Evolutionary conservation across 441 rosid species (phyloP), one percentile per base, ranked within the genome.

Genomic region (Macaranga tanarius): DNA sequence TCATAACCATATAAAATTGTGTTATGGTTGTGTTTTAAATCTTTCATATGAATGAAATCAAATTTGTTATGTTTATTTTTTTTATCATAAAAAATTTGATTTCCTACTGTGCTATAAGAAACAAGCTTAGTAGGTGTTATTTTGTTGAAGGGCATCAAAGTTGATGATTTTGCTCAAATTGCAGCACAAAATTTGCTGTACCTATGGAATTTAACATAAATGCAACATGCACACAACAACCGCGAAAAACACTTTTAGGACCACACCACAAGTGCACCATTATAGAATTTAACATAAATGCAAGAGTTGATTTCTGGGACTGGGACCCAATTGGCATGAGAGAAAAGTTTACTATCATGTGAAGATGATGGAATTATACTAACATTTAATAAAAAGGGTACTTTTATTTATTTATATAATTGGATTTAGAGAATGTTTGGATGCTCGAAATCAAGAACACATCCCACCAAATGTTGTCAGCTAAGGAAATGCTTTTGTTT

Each of bases 391-490:
- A 61, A 23, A 23, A 25, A 13, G 2, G 38, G 38, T 12, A 28
- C 9, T 0, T 26, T 6, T 58, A 12, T 57, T 54, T 61, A 10
- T 58, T 19, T 40, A 50, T 55, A 22, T 58, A 38, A 16, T 26
- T 50, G 58, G 22, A 64, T 12, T 34, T 25, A 23, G 44, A 42
- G 40, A 20, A 11, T 58, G 73, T 65, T 65, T 10, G 26, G 20
- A 42, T 50, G 71, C 40, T 61, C 63, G 70, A 62, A 62, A 70
- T 48, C 56, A 71, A 16, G 59, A 65, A 66, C 45, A 55, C 62
- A 73, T 50, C 73, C 77, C 77, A 51, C 60, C 67, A 69, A 44
- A 51, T 38, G 31, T 50, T 62, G 69, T 75, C 79, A 74, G 79
- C 69, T 9, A 50, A 63, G 57, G 65, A 45, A 48, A 48, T 48